A percentile compares a stretch with the other conserved stretches of the same genome.
phyloP scores from a whole-genome alignment of 2,329 filamentous ascomycete genomes.

The Nemania sp. region DNA sequence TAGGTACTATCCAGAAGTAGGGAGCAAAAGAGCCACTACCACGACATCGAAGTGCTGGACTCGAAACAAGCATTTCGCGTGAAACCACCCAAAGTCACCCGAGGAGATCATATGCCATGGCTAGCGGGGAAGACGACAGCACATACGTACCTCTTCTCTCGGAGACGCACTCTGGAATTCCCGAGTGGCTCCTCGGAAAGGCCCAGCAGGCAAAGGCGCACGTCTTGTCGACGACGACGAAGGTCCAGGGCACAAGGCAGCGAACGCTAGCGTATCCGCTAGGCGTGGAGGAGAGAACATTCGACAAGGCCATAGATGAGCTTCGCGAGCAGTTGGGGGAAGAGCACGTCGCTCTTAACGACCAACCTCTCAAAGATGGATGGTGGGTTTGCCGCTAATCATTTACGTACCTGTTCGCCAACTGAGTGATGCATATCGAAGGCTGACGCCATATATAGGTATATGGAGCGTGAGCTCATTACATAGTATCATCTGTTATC shows the following conservation, averaged over 20 bases:
- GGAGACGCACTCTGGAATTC: conserved; percentile 47
- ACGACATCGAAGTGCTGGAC: background rate
- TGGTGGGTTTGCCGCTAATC: conserved; percentile 41
- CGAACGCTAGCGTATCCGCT: conserved; percentile 45
- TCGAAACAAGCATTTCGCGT: background rate
- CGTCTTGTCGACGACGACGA: conserved; percentile 43
- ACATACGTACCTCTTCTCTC: conserved; percentile 43
- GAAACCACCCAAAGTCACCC: background rate
- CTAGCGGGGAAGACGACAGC: conserved; percentile 31
- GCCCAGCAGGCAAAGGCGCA: conserved; percentile 41
- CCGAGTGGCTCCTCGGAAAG: conserved; percentile 44
- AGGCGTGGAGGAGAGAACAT: conserved; percentile 42
- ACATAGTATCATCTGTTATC: background rate
- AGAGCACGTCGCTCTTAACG: conserved; percentile 48
- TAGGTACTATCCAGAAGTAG: no score
- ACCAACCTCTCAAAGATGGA: conserved; percentile 47
- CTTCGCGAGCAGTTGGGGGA: conserved; percentile 42
- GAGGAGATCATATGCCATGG: conserved; percentile 7
- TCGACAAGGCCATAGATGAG: conserved; percentile 44
- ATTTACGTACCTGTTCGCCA: background rate
- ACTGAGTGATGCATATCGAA: background rate
- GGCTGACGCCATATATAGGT: conserved; percentile 28
- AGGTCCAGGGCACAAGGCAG: conserved; percentile 37
- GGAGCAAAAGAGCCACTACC: background rate
- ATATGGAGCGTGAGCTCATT: conserved; percentile 38